These are phyloP conservation scores for Starmerella vaccinii DNA, from an alignment of 805 yeast genomes.

Conservation along the genomic window DNA sequence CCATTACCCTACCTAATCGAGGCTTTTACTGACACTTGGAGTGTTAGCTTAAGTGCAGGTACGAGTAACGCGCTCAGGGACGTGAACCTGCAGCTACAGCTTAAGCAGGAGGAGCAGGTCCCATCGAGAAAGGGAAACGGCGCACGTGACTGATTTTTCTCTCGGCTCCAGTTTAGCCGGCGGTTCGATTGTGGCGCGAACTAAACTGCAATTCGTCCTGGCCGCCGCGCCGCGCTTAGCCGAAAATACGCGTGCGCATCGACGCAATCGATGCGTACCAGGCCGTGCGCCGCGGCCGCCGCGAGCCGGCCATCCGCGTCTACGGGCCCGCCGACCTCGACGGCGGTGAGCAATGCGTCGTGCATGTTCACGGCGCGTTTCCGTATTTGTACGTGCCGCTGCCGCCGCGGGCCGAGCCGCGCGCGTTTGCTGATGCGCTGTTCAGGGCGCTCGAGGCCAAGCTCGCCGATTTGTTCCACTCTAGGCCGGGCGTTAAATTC, in stretches of 20 bases:
- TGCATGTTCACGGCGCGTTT: constrained; percentile 74
- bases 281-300: constrained; percentile 9
- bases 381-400: constrained; percentile 64
- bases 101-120: no score
- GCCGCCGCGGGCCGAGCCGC: constrained; percentile 13
- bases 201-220: no score
- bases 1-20: no score
- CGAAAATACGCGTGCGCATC: constrained; percentile 25
- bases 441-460: constrained; percentile 25
- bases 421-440: constrained; percentile 19
- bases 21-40: no score
- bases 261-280: constrained; percentile 30
- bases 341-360: constrained; percentile 44
- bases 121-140: no score
- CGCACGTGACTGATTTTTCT: no score
- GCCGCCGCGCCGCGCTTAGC: no score
- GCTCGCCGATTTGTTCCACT: constrained; percentile 24
- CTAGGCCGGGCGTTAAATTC: constrained; percentile 19
- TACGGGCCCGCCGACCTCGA: constrained; percentile 55
- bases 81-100: no score
- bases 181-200: no score
- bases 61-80: no score
- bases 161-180: no score
- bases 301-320: constrained; percentile 65
- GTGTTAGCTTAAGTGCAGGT: no score